Evolutionary conservation across 495 filamentous ascomycete species (phyloP), one percentile per base, ranked within the genome.

Genomic region (Neurospora sp.): DNA sequence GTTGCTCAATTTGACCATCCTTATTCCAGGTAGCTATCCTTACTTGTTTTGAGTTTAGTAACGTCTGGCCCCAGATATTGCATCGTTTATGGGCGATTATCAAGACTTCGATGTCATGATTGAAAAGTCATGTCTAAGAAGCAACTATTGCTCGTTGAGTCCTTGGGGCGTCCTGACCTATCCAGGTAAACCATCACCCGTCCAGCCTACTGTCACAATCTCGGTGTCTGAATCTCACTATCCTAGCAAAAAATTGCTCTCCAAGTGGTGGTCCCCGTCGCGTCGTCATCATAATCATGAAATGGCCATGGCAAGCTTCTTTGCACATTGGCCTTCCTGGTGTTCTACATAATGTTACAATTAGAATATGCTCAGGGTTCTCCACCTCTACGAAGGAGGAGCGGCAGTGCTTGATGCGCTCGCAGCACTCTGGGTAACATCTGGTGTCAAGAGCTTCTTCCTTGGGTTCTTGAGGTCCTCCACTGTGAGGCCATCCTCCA

Each of bases 391-490:
- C 74, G 78, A 74, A 28, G 78, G 77, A 34, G 78, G 77, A 24
- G 77, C 72, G 6, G 74, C 62, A n/a, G 77, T 71, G 69, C 70
- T 72, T 39, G 76, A 45, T 0, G 74, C 69, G 15, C 71, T 72
- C 9, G 75, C 6, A 3, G 69, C 8, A 62, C 54, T 62, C 24
- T 34, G 28, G 24, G 24, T 31, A 15, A 31, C 7, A 2, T 15
- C 54, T 31, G 54, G 54, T 28, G 24, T 15, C 54, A 62, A 19
- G 13, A 40, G 6, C 83, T 89, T 89, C 77, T 88, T 86, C 83
- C 92, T 87, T 38, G 93, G 90, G 74, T 89, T 88, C 83, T 91
- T 93, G 80, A 98, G 84, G 42, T 90, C 89, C 71, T 92, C 92
- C 78, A 93, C 79, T 40, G 93, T 97, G 13, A 94, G 81, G n/a